Base-by-base conservation (phyloP, 1,139 yeast species). In the Kodamaea arcana region DNA sequence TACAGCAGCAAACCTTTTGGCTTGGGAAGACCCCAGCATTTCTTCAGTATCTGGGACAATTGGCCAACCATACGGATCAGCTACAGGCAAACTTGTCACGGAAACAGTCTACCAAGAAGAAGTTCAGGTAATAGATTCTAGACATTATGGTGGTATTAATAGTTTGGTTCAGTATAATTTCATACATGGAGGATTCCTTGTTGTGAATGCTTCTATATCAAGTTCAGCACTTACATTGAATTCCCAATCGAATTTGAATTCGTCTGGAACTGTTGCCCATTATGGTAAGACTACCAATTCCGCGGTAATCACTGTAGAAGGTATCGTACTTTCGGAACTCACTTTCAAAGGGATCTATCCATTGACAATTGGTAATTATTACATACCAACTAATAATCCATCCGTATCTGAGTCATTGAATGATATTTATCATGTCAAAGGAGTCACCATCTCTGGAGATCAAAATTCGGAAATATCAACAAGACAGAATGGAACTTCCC, bases 1-100 rank as follows among this genome's bases (percentile, higher is more conserved):
- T 12, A 40, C 46, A 5, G 27, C 47, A n/a, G 49, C 49, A 4
- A 39, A 36, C 21, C 29, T 45, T 9, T 62, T 80, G 34, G 63
- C 78, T 4, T 85, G 84, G 80, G 80, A 80, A 53, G 65, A 66
- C 12, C 17, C 28, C 4, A 17, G 17, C 22, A 15, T 33, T 39
- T 47, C 52, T 1, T 43, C 58, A 3, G 65, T 78, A 21, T 11
- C 4, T 12, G 39, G 39, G 4, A n/a, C 21, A 7, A 25, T 29
- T 10, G 20, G 15, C 16, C 8, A 14, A 13, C 29, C 32, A 9
- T 25, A 13, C 12, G 58, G 51, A 7, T 51, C 48, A 17, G 56
- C 70, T 13, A 40, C 50, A 13, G 83, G 83, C 34, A 52, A 51
- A n/a, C 44, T 73, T 2, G 30, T 56, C 1, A 36, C 46, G n/a